Evolutionary conservation across 805 yeast species (phyloP).

Genomic region (Cyberlindnera bimundalis): DNA sequence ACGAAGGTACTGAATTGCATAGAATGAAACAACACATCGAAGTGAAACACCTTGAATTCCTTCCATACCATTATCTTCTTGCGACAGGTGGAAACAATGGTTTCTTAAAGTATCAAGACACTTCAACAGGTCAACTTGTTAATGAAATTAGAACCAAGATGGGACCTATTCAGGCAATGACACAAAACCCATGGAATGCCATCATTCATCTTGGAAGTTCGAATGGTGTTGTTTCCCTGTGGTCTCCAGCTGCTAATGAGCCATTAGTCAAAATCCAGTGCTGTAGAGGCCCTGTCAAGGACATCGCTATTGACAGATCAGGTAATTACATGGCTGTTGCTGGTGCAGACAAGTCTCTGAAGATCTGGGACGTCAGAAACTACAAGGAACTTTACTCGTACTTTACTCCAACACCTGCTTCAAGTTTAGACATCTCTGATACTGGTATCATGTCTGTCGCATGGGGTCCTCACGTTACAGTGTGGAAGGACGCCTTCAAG

Average conservation of each 20-base stretch:
- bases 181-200: conserved; percentile 94
- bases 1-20: conserved; percentile 88
- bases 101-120: conserved; percentile 87
- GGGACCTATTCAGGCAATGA: conserved; percentile 87
- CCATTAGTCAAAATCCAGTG: conserved; percentile 82
- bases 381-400: conserved; percentile 65
- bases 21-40: conserved; percentile 88
- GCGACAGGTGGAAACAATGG: conserved; percentile 91
- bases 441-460: conserved; percentile 84
- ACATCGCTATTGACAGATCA: conserved; percentile 82
- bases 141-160: conserved; percentile 80
- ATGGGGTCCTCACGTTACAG: conserved; percentile 92
- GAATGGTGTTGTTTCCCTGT: conserved; percentile 86
- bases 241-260: conserved; percentile 88
- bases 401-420: conserved; percentile 81
- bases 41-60: conserved; percentile 74
- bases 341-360: conserved; percentile 79
- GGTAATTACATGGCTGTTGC: conserved; percentile 93
- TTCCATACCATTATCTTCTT: conserved; percentile 88
- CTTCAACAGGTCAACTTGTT: conserved; percentile 85
- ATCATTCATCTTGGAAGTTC: conserved; percentile 90
- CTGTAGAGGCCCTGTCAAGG: conserved; percentile 83
- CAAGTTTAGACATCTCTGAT: conserved; percentile 77
- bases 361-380: conserved; percentile 91
- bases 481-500: conserved; percentile 86